Base-by-base conservation (phyloP, 2,329 filamentous ascomycete species). In the Monosporascus sp. region DNA sequence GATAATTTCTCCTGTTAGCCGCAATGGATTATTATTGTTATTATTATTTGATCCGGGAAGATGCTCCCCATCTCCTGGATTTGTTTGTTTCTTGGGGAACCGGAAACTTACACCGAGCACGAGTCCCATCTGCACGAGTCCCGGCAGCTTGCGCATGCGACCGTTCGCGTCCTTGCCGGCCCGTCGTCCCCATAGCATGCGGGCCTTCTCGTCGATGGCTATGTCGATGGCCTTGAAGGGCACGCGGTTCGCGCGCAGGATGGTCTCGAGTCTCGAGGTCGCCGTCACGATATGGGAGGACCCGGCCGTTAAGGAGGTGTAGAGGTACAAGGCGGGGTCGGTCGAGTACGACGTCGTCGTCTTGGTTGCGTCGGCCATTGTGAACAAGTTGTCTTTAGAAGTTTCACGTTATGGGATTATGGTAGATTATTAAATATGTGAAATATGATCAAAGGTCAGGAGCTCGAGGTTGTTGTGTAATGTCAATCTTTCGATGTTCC, bases 271-370 rank as follows among this genome's bases (percentile, higher is more conserved):
- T 48, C 94, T 89, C 52, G 92, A 95, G 1, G 94, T 97, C 26
- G 92, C 94, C 41, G 94, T 97, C 66, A 97, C 86, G 70, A 97
- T 96, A 71, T 97, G 91, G 24, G 91, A 96, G 41, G 91, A 96
- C 59, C 94, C 94, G 55, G 94, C 90, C 20, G 94, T 97, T 52
- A 99, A 81, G 51, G 93, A 97, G 56, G 94, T 97, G 76, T 95
- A 97, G 64, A 99, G 88, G 76, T 94, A 99, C 58, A 99, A 85
- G 27, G 86, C 79, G 48, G 87, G 82, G 69, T 90, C 87, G 61
- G 76, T 78, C 60, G 76, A 77, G 68, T 76, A 80, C 51, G 76
- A 73, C 47, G 58, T 45, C 20, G 53, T 31, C 54, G 62, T 58
- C 48, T 65, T 46, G 9, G 31, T 22, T 51, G 38, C 48, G 7